These are phyloP conservation scores for Parachaetomium inaequale DNA, from an alignment of 495 filamentous ascomycete species.

Conservation along the genomic window DNA sequence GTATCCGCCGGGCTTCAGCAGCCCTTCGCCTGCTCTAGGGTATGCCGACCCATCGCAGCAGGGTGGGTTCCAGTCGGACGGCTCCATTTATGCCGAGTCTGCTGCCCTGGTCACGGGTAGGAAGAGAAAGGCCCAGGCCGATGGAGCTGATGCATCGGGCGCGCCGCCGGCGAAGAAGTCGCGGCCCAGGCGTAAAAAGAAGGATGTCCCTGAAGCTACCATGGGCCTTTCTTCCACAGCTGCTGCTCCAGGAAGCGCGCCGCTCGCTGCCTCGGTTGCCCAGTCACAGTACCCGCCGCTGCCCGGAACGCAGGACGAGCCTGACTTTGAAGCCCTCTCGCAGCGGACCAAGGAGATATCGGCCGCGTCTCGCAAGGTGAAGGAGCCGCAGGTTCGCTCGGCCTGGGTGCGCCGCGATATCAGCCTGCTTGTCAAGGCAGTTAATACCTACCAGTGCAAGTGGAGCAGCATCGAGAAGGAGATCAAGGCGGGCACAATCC, in stretches of 20 bases:
- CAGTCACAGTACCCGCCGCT: constrained; percentile 26
- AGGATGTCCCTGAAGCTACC: neutral
- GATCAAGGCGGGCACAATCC: constrained; percentile 28
- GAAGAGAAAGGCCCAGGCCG: constrained; percentile 20
- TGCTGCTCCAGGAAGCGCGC: neutral
- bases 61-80: constrained; percentile 12
- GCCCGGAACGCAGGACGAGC: constrained; percentile 23
- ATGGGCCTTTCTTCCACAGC: neutral
- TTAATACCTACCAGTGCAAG: constrained; percentile 47
- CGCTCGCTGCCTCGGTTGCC: neutral
- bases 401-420: constrained; percentile 47
- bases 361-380: constrained; percentile 25
- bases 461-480: constrained; percentile 51
- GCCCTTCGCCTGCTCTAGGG: neutral
- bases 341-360: constrained; percentile 26
- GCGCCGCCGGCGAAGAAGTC: constrained; percentile 21
- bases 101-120: constrained; percentile 19
- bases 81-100: constrained; percentile 25
- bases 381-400: constrained; percentile 43
- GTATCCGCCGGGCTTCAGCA: constrained; percentile 10
- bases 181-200: constrained; percentile 24
- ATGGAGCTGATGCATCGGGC: constrained; percentile 9
- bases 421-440: constrained; percentile 46
- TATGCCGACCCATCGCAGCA: constrained; percentile 14
- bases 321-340: constrained; percentile 28